Evolutionary conservation across 2,329 filamentous ascomycete species (phyloP), one percentile per base, ranked within the genome.

Genomic region (Neofusicoccum umdonicola): DNA sequence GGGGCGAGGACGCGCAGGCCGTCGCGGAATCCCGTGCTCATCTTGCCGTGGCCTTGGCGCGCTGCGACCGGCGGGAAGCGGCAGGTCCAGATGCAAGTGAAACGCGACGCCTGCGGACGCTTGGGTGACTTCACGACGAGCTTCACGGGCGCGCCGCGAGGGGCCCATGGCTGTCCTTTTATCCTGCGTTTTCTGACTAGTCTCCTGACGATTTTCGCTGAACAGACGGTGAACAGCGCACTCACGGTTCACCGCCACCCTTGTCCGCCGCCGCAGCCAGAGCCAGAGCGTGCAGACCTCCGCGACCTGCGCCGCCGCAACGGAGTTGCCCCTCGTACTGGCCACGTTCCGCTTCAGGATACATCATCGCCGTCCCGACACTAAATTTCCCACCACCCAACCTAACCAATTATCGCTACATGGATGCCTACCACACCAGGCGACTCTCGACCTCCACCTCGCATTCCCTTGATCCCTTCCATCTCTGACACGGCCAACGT

Each of bases 401-500:
- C 45, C 45, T 17, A 9, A 45, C 47, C 51, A 37, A 63, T 27
- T 41, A 56, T 31, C 50, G 45, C 44, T 71, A 74, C 69, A 79
- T 81, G 76, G 72, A 80, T 80, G 78, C 76, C 77, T 76, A 73
- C 74, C 68, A 74, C 74, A 67, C 68, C 74, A 67, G 72, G 70
- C 71, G 71, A 77, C 66, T 72, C 74, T 68, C 69, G 76, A 67
- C 71, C 75, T 72, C 70, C 17, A 42, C 64, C 67, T 68, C 77
- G 68, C 71, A 74, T 73, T 71, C 64, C 17, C 52, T 64, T 64
- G 50, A 71, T 65, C 65, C 68, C 60, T 68, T 45, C 69, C 37
- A 63, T 65, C 69, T 67, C 37, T 67, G 69, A 71, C 45, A 50
- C 61, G 60, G 60, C 70, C 60, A 50, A 58, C 42, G 69, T 69